These are phyloP conservation scores for Hibiscus trionum DNA, from an alignment of 345 rosid species.

Conservation along the genomic window DNA sequence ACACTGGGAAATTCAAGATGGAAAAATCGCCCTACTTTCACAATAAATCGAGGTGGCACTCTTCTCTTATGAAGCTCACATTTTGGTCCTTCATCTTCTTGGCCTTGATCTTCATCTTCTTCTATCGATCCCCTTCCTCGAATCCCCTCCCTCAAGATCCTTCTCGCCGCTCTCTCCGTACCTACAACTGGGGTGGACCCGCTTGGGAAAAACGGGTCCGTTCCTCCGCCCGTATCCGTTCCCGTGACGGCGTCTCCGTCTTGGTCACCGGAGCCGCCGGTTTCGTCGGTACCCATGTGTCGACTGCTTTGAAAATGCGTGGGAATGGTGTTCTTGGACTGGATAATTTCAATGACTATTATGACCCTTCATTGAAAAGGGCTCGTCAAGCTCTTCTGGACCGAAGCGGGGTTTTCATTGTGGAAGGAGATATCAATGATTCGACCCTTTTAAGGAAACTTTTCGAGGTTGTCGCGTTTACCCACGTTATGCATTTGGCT, in stretches of 20 bases:
- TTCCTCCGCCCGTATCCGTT: slow-evolving; percentile 59
- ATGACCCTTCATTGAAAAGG: slow-evolving; percentile 74
- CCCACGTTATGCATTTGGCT: slow-evolving; percentile 90
- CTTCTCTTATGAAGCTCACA: slow-evolving; percentile 66
- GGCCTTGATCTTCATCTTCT: slow-evolving; percentile 65
- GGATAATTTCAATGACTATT: slow-evolving; percentile 86
- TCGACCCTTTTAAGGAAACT: slow-evolving; percentile 55
- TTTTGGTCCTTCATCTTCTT: slow-evolving; percentile 78
- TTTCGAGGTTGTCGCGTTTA: slow-evolving; percentile 65
- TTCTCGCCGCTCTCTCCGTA: slow-evolving; percentile 77
- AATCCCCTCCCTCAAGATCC: slow-evolving; percentile 51
- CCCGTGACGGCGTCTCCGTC: slow-evolving; percentile 59
- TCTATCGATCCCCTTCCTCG: slow-evolving; percentile 72
- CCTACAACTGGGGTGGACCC: slow-evolving; percentile 67
- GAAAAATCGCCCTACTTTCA: slow-evolving; percentile 61
- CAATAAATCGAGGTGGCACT: slow-evolving; percentile 60
- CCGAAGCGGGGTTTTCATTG: slow-evolving; percentile 62
- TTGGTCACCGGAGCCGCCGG: slow-evolving; percentile 92
- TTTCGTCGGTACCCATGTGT: slow-evolving; percentile 89
- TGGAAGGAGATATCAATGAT: slow-evolving; percentile 91
- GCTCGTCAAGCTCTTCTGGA: slow-evolving; percentile 85
- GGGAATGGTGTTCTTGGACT: slow-evolving; percentile 86
- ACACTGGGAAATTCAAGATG: slow-evolving; percentile 90
- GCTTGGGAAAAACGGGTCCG: slow-evolving; percentile 66
- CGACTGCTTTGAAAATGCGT: slow-evolving; percentile 67